Evolutionary conservation across 768 basidiomycete species (phyloP), one percentile per base, ranked within the genome.

Genomic region (Boletus speciosus): DNA sequence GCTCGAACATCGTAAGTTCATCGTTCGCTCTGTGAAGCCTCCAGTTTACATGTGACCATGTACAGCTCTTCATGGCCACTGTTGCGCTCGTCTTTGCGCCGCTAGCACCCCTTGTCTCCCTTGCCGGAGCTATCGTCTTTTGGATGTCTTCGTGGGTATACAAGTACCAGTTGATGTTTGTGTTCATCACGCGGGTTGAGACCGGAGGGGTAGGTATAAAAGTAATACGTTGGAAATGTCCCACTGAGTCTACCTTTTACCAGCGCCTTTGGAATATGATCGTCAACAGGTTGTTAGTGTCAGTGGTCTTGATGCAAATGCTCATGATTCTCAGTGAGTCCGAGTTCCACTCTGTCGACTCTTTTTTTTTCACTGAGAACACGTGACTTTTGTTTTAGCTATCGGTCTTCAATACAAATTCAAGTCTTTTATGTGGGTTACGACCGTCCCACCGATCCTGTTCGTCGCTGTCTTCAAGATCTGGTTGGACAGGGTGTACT

Each of bases 101-200:
- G 14, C 75, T 99, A 6, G 95, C 96, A 0, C 97, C 97, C 1
- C 73, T 98, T 31, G 94, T 99, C 15, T 81, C 80, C 9, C 77
- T 94, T 27, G 90, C 89, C 16, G 92, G 85, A 12, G 86, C 86
- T 3, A 67, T 88, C 32, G 92, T 97, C 21, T 90, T 94, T 69
- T 98, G 93, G 90, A 74, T 88, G 64, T 83, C 83, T 57, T 88
- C 86, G 6, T 84, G 84, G 78, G 89, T 92, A 21, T 93, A 95
- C 78, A 99, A 98, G 73, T 98, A 98, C 65, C 90, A 95, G 75
- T 77, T 98, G 47, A 93, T 98, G 85, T 98, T 96, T 69, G 92
- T 96, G 53, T 95, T 81, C 66, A 75, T 92, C 45, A 85, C 93
- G 6, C 85, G 85, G 57, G 89, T 93, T 14, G 97, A 99, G 72